Evolutionary conservation across 1,284 basidiomycete genomes (phyloP).

Genomic region (Rhizoctonia solani): DNA sequence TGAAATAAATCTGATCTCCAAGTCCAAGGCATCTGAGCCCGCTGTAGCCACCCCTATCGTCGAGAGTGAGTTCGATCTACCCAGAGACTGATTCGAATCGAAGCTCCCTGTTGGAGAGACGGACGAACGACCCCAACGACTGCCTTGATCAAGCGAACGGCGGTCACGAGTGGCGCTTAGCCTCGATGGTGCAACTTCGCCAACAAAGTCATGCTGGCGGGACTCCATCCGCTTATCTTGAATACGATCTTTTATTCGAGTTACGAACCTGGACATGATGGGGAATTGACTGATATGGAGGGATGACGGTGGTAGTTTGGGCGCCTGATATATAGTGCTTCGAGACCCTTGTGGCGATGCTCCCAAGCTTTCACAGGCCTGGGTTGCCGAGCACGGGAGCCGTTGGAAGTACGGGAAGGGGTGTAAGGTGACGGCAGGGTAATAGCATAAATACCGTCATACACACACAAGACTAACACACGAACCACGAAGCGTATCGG

Average conservation of each 20-base stretch:
- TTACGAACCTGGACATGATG: slow-evolving; percentile 14
- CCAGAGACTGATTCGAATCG: background rate
- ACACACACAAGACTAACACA: too few species aligned
- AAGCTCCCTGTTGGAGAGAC: slow-evolving; percentile 32
- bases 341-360: slow-evolving; percentile 8
- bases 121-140: slow-evolving; percentile 33
- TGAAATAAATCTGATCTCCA: slow-evolving; percentile 37
- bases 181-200: slow-evolving; percentile 20
- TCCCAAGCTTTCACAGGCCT: background rate
- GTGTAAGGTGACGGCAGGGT: too few species aligned
- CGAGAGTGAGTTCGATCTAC: slow-evolving; percentile 27
- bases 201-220: slow-evolving; percentile 14
- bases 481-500: too few species aligned
- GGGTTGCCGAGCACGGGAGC: background rate
- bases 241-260: slow-evolving; percentile 4
- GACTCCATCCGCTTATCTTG: background rate
- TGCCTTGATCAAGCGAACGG: background rate
- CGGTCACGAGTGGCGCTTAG: slow-evolving; percentile 20
- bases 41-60: slow-evolving; percentile 36
- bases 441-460: too few species aligned
- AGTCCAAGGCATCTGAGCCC: slow-evolving; percentile 33
- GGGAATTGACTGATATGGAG: background rate
- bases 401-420: background rate
- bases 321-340: background rate
- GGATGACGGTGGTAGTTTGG: background rate